Evolutionary conservation across 164 flowering plant genomes (phyloP).

Genomic region (Vitis amurensis): DNA sequence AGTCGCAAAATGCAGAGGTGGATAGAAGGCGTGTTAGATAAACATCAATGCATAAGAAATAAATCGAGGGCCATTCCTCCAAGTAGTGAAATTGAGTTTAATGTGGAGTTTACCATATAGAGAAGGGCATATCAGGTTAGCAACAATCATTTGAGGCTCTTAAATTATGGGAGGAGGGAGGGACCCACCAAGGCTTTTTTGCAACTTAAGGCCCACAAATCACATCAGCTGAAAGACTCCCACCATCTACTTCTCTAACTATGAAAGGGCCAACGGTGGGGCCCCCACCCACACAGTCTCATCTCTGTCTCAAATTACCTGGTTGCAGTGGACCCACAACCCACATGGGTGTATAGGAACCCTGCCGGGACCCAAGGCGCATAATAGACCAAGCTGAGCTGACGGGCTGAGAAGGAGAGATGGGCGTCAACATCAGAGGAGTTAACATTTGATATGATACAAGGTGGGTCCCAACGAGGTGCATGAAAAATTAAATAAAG

Average conservation of each 20-base stretch:
- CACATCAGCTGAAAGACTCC: constrained; percentile 29
- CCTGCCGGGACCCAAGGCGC: constrained; percentile 11
- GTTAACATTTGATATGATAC: constrained; percentile 28
- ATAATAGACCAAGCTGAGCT: not conserved
- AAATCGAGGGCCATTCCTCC: too few species aligned
- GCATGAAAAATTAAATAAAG: not conserved
- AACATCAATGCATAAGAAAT: too few species aligned
- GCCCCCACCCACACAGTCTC: constrained; percentile 18
- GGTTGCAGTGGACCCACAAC: constrained; percentile 20
- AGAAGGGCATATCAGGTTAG: too few species aligned
- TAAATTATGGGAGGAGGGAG: not conserved
- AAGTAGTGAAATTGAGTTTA: too few species aligned
- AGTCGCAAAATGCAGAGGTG: too few species aligned
- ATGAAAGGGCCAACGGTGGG: constrained; percentile 21
- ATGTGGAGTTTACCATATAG: not conserved
- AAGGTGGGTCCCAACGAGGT: constrained; percentile 4
- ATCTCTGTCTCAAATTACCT: constrained; percentile 19
- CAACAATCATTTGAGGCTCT: constrained; percentile 8
- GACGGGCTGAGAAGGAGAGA: not conserved
- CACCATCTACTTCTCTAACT: constrained; percentile 20
- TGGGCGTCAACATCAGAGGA: constrained; percentile 7
- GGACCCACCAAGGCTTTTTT: too few species aligned
- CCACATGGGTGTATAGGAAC: constrained; percentile 28
- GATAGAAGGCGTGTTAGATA: too few species aligned
- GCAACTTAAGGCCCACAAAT: not conserved